Evolutionary conservation across 2,329 filamentous ascomycete species (phyloP), one percentile per base, ranked within the genome.

Genomic region (Westerdykella ornata): DNA sequence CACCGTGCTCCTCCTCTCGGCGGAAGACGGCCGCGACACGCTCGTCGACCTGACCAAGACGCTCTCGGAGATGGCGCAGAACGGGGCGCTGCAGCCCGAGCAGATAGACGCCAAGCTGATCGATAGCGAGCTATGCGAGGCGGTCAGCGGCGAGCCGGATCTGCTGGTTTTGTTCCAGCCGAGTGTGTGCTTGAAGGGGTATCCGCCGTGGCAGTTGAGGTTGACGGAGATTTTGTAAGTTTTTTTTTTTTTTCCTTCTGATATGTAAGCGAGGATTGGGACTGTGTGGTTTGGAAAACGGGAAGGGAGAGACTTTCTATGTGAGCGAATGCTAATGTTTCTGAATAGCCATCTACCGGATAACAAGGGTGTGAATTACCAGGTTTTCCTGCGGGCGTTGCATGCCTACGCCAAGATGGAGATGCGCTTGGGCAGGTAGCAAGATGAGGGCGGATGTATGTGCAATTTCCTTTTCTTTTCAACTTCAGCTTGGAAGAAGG

Each of bases 1-100:
- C 14, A 77, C 74, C 3, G 67, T 97, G 14, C 78, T 95, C 43
- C 78, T 98, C 30, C 78, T 98, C 38, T 94, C 88, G 12, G 80
- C 81, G 29, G 84, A 90, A 42, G 92, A 98, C 56, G 90, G 92
- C 37, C 81, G 90, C 41, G 88, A 94, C 59, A 96, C 90, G 3
- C 79, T 98, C 48, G 89, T 98, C 31, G 92, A 98, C 65, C 76
- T 98, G 35, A 98, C 92, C 32, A 88, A 89, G 60, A 97, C 94
- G 1, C 74, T 98, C 16, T 80, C 90, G 5, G 87, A 95, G 60
- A 97, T 98, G 92, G 85, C 88, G 5, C 92, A 97, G 66, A 81
- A 83, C 53, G 81, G 81, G 44, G 96, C 95, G 67, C 75, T 98
- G 12, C 78, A 79, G 2, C 77, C 86, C 1, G 74, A 80, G 22